phyloP scores from a whole-genome alignment of 2,329 filamentous ascomycete genomes.

The Ilyonectria mors-panacis region DNA sequence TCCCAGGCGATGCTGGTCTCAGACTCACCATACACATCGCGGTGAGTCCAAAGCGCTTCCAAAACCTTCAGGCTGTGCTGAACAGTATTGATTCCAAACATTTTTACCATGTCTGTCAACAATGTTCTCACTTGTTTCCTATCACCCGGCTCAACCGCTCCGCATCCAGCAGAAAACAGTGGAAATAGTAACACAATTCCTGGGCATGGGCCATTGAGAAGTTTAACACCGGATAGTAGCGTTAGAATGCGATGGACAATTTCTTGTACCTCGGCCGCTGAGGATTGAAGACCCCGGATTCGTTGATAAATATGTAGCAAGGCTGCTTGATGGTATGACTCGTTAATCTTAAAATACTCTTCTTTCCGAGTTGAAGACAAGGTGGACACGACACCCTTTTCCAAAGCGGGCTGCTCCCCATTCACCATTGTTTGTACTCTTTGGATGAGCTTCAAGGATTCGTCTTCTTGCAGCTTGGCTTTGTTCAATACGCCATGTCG shows the following conservation, averaged over 20 bases:
- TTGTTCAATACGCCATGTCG: background rate
- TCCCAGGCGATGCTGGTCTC: background rate
- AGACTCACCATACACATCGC: background rate
- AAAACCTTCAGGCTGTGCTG: conserved; percentile 2
- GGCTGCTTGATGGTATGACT: conserved; percentile 9
- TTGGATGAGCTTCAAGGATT: background rate
- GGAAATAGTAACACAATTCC: conserved; percentile 21
- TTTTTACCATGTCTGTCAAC: conserved; percentile 3
- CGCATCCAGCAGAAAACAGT: conserved; percentile 19
- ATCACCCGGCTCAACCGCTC: background rate
- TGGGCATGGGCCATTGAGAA: conserved; percentile 9
- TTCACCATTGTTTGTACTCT: background rate
- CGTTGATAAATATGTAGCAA: conserved; percentile 16
- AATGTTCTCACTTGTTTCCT: conserved; percentile 7
- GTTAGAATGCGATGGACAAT: background rate
- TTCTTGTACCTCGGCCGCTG: background rate
- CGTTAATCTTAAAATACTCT: conserved; percentile 10
- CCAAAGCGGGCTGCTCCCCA: background rate
- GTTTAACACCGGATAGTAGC: background rate
- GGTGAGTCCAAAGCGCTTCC: conserved; percentile 14
- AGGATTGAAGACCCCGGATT: background rate
- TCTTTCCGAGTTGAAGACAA: background rate
- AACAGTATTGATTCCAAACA: conserved; percentile 8
- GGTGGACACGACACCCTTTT: too few relatives aligned
- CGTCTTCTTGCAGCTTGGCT: background rate